Base-by-base conservation (phyloP, 768 basidiomycete genomes). In the Dioszegia hungarica region DNA sequence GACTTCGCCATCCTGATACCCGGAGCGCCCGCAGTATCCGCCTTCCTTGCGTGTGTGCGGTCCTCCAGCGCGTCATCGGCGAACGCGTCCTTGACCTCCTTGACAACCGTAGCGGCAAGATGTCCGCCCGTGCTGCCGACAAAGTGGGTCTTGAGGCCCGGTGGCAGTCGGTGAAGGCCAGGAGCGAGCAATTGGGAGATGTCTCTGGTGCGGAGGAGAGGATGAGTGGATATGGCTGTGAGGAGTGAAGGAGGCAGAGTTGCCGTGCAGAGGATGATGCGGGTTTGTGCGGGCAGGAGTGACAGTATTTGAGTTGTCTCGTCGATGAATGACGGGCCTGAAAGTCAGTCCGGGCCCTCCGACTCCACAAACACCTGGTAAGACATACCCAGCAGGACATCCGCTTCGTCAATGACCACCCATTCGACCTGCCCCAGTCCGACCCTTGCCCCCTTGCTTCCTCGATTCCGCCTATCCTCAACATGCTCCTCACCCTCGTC, bases 331-430 rank as follows among this genome's bases (percentile, higher is more conserved):
- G 93, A 89, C 1, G 85, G 80, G 68, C 91, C 90, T 93, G 62
- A 5, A 27, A 8, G 15, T 3, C 37, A 46, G 22, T 24, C 15
- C 14, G 3, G 51, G 17, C 6, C n/a, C 17, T 19, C 2, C 29
- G 22, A 38, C n/a, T n/a, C n/a, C n/a, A n/a, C n/a, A n/a, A n/a
- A n/a, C 24, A 19, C 11, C 2, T 4, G 31, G 8, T 2, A 14
- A n/a, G 24, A 75, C 82, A 47, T 61, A 89, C 91, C 89, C 51
- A 94, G 86, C 12, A 93, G 78, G 46, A 95, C 84, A 70, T 94
- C 92, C 0, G 92, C 91, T 70, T 95, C 91, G 59, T 95, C 92
- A 1, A 94, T 79, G 2, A 93, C 80, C 5, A 94, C 86, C 90
- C 90, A 94, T 66, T 94, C 89, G 1, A 93, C 78, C 46, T 83